Base-by-base conservation (phyloP, 2,329 filamentous ascomycete genomes). In the Verticillium nubilum region DNA sequence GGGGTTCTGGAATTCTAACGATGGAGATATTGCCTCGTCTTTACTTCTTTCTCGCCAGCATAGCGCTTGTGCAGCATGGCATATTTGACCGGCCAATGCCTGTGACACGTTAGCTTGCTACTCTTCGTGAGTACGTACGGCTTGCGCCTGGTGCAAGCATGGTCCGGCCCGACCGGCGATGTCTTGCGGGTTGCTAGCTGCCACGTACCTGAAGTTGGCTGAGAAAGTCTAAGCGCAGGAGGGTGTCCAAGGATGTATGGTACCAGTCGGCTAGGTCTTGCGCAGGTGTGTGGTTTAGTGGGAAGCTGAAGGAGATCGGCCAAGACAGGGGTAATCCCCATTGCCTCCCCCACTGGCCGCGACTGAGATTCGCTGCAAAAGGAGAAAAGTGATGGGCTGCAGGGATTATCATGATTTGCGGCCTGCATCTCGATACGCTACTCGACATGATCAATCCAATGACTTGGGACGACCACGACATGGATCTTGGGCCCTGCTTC, bases 321-420 rank as follows among this genome's bases (percentile, higher is more conserved):
- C 42, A 50, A 23, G 42, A 50, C 42, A 50, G 19, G 42, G 42
- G 19, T 23, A 37, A 37, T 37, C 35, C 35, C 35, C 35, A 37
- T 37, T n/a, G 35, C 17, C 6, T n/a, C 35, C 35, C 35, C 29
- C 29, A 31, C 35, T 17, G 35, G n/a, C n/a, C n/a, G n/a, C n/a
- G n/a, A n/a, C n/a, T n/a, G n/a, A n/a, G n/a, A n/a, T n/a, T n/a
- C n/a, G n/a, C n/a, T n/a, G n/a, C n/a, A n/a, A n/a, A n/a, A n/a
- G n/a, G n/a, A n/a, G n/a, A n/a, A n/a, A 52, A 25, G 19, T 29
- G 23, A 54, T 28, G 26, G 25, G n/a, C 26, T n/a, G 12, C 52
- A 54, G 52, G 52, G 52, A 54, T n/a, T 54, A 23, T 54, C 26
- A 54, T 54, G 52, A 54, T 54, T 54, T 29, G 17, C 52, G 15